Evolutionary conservation across 1,139 yeast species (phyloP).

Genomic region (Zygosaccharomyces pseudobailii): DNA sequence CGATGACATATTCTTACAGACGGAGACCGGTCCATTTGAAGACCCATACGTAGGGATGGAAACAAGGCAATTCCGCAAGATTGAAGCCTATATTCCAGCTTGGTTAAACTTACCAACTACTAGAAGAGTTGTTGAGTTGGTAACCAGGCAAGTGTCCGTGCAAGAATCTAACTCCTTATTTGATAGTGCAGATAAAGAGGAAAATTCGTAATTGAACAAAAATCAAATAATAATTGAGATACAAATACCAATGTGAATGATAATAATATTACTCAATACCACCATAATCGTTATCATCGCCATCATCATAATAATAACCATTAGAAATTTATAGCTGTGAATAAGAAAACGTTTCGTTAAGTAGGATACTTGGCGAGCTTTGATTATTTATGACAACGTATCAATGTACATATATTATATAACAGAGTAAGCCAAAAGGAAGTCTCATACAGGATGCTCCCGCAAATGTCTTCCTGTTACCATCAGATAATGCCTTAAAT

Average conservation of each 20-base stretch:
- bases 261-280: neutral
- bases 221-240: constrained; percentile 3
- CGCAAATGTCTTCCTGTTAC: neutral
- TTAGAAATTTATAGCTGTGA: neutral
- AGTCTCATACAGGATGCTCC: neutral
- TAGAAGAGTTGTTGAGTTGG: constrained; percentile 83
- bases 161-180: constrained; percentile 25
- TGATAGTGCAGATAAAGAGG: constrained; percentile 7
- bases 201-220: constrained; percentile 1
- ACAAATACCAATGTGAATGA: neutral
- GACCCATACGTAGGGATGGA: constrained; percentile 85
- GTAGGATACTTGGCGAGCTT: neutral
- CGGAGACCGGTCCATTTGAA: constrained; percentile 69
- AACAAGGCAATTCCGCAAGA: constrained; percentile 80
- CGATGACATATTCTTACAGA: constrained; percentile 57
- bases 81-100: constrained; percentile 96
- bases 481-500: neutral
- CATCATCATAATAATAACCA: too few relatives aligned
- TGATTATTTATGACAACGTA: neutral
- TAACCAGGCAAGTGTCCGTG: constrained; percentile 67
- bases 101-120: constrained; percentile 87
- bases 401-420: neutral
- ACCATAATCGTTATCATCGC: too few relatives aligned
- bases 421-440: constrained; percentile 1
- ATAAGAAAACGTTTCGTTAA: neutral